Evolutionary conservation across 192 early-diverging fungal species (phyloP), one percentile per base, ranked within the genome.

Genomic region (Oehlia diaphana): DNA sequence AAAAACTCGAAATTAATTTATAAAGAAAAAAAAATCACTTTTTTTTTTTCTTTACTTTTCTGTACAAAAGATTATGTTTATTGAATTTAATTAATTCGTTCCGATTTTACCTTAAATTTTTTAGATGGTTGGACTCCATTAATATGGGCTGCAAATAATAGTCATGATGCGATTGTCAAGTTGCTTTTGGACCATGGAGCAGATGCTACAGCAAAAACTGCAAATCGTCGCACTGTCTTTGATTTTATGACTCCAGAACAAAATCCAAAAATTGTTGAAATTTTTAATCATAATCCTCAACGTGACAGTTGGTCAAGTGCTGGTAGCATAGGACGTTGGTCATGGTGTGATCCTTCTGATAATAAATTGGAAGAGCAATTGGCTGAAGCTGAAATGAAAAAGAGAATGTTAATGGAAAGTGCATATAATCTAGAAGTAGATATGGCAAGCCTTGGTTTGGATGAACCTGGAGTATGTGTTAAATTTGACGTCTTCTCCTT

Each of bases 131-230:
- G 95, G 95, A 94, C 95, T 7, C 90, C 95, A 14, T 86, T 98
- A 9, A 94, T 95, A 88, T 98, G 96, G 96, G 95, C 95, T 1
- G 92, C 93, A 21, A 91, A 92, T 68, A 94, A 93, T 80, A 92
- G 94, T 80, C 91, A 95, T 84, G 86, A 90, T 72, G 86, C 90
- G 23, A 83, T 95, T 35, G 92, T 95, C 16, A 84, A 90, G 75
- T 80, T 93, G 13, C 87, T 98, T 63, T 83, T 98, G 74, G 93
- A 93, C 70, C 81, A 89, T 50, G 94, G 95, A 42, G 97, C 95
- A n/a, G 88, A 89, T 50, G 86, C 92, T 8, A 82, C 88, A 10
- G 85, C 90, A 37, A 88, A 91, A 82, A 92, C 93, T 9, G 85
- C 88, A 16, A 89, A 91, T 39, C 94, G 95, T 23, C 86, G 91